Base-by-base conservation (phyloP, 352 stramenopile genomes). In the Globisporangium viniferum region DNA sequence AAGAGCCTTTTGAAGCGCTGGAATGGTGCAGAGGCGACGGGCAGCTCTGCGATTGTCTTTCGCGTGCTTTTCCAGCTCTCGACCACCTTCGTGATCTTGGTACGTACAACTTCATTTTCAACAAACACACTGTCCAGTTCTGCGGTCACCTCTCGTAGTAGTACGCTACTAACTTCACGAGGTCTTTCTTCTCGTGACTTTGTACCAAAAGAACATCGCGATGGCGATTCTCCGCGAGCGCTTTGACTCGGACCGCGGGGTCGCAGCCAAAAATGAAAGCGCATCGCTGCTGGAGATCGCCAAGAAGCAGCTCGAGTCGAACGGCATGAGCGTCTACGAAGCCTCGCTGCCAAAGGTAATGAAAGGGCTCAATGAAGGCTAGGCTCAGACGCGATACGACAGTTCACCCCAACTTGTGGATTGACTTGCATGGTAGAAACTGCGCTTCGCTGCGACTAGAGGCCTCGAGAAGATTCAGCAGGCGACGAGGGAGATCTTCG, bases 161-260 rank as follows among this genome's bases (percentile, higher is more conserved):
- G 24, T 24, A 24, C 24, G 24, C 24, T 24, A 15, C 18, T 35
- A 44, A 44, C n/a, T 18, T 27, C 29, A 27, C 4, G 5, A 7
- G 20, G 4, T 22, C 6, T 60, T 0, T 60, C 22, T 36, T 39
- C 15, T 39, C 27, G 20, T 14, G 3, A 18, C 10, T 29, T 8
- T 60, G 29, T 31, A 2, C 1, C 33, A 7, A 55, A n/a, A 92
- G 84, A 89, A 90, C 58, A 76, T 90, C 29, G 69, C 80, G 20
- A 77, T 88, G 12, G 74, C 71, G 31, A 87, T 90, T 68, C 71
- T 92, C 18, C 82, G 82, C 15, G 81, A 92, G 58, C 84, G 80
- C 31, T 90, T 90, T 53, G 72, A 86, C 29, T 77, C 67, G 2
- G 75, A 75, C 3, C 46, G 71, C 44, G 36, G 24, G 24, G 24